Percentiles rank a stretch among this genome's conserved stretches.
Evolutionary conservation across 208 protist species (phyloP).

Genomic region (Leishmania martiniquensis): DNA sequence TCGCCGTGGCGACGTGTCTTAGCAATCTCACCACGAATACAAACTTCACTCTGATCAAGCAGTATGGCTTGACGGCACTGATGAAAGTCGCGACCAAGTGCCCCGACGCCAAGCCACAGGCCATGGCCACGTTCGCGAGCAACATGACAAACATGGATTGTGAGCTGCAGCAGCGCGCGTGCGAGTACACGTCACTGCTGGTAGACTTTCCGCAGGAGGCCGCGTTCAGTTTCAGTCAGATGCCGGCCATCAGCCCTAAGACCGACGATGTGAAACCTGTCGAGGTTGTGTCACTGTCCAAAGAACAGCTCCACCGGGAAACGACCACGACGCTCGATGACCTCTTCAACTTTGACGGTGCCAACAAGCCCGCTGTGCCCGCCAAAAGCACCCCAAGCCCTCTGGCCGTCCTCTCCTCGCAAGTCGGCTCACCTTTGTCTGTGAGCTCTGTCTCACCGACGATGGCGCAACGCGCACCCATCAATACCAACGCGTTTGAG

Average conservation of each 20-base stretch:
- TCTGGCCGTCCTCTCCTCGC: conserved; percentile 1
- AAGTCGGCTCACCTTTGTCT: background rate
- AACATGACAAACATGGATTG: conserved; percentile 85
- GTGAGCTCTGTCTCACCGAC: background rate
- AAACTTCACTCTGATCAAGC: conserved; percentile 75
- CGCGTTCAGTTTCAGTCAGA: conserved; percentile 71
- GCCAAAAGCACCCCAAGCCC: conserved; percentile 8
- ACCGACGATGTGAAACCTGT: conserved; percentile 55
- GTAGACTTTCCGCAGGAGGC: conserved; percentile 76
- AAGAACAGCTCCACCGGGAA: conserved; percentile 52
- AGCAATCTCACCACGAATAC: conserved; percentile 79
- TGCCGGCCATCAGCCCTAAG: conserved; percentile 68
- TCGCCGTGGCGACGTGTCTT: conserved; percentile 64
- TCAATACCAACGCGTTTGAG: conserved; percentile 14
- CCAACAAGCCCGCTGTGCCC: conserved; percentile 23
- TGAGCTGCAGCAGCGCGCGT: conserved; percentile 95
- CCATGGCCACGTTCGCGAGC: conserved; percentile 56
- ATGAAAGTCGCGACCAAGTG: conserved; percentile 95
- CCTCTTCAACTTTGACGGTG: conserved; percentile 61
- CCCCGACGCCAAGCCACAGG: conserved; percentile 41
- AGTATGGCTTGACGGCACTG: conserved; percentile 94
- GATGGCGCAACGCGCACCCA: background rate
- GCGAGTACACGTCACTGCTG: conserved; percentile 91
- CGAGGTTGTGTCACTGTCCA: conserved; percentile 57
- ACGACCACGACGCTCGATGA: conserved; percentile 67